Percentiles rank a stretch among this genome's conserved stretches.
Conservation (phyloP, 768 basidiomycete genomes). For the Gyrodon lividus region DNA sequence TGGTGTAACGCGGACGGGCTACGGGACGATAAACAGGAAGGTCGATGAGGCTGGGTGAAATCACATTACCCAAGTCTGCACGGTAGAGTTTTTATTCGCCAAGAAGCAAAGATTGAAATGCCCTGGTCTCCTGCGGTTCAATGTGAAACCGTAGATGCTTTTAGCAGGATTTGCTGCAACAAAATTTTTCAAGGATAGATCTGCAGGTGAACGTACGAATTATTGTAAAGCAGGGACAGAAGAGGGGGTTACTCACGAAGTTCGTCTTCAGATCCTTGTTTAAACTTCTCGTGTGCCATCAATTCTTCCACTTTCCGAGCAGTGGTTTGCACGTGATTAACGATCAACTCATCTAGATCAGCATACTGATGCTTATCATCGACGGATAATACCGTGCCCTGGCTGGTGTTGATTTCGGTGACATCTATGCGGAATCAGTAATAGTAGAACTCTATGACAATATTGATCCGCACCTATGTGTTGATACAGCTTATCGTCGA, state of each 20-base stretch:
- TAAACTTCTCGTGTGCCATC: slow-evolving; percentile 95
- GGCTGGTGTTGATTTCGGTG: slow-evolving; percentile 75
- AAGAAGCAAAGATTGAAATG: slow-evolving; percentile 94
- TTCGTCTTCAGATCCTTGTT: slow-evolving; percentile 82
- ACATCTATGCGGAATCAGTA: slow-evolving; percentile 55
- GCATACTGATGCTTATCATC: slow-evolving; percentile 80
- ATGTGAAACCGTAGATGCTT: slow-evolving; percentile 93
- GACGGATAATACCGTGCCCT: slow-evolving; percentile 66
- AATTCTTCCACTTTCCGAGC: slow-evolving; percentile 91
- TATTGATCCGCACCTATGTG: slow-evolving; percentile 73
- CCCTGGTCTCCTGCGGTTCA: slow-evolving; percentile 87
- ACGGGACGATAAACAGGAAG: slow-evolving; percentile 7
- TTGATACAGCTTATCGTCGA: slow-evolving; percentile 92
- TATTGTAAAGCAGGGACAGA: not conserved
- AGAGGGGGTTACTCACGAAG: slow-evolving; percentile 63
- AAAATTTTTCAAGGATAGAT: slow-evolving; percentile 84
- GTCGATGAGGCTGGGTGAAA: not conserved
- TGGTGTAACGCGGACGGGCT: slow-evolving; percentile 87
- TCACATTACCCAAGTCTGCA: slow-evolving; percentile 80
- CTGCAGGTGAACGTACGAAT: slow-evolving; percentile 38
- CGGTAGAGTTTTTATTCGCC: slow-evolving; percentile 84
- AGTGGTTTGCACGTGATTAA: slow-evolving; percentile 95
- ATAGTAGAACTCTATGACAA: not conserved
- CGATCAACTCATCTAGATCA: slow-evolving; percentile 95
- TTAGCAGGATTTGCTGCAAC: slow-evolving; percentile 91